phyloP scores from a whole-genome alignment of 2,329 filamentous ascomycete species.

The Arthrobotrys sinensis region DNA sequence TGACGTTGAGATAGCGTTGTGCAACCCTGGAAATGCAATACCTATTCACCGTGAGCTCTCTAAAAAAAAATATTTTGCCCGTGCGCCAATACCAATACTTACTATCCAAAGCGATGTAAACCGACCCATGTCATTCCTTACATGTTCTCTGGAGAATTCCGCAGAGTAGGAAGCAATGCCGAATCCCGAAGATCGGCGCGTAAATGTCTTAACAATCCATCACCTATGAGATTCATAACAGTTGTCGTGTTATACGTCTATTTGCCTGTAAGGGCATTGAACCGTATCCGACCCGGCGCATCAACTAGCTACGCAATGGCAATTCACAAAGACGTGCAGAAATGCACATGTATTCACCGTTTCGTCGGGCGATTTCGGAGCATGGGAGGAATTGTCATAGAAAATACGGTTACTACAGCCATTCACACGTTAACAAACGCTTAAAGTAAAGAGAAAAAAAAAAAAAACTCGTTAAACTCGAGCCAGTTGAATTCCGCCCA shows the following conservation, averaged over 20 bases:
- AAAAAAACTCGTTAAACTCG: neutral
- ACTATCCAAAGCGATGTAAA: neutral
- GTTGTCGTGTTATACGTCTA: constrained; percentile 23
- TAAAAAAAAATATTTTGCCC: neutral
- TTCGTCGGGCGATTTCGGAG: constrained; percentile 41
- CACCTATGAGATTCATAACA: neutral
- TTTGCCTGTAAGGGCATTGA: constrained; percentile 26
- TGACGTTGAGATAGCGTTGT: constrained; percentile 49
- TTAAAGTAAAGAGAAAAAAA: no score
- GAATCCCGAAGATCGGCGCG: constrained; percentile 36
- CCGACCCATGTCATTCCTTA: neutral
- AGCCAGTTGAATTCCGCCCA: constrained; percentile 20
- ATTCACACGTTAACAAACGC: neutral
- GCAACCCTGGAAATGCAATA: constrained; percentile 21
- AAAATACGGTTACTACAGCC: neutral
- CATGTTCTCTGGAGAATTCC: constrained; percentile 15
- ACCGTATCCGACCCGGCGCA: neutral
- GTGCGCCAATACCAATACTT: neutral
- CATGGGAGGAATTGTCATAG: neutral
- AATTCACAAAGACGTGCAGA: neutral
- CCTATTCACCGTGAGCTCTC: constrained; percentile 30
- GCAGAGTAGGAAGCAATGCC: constrained; percentile 36
- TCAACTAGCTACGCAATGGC: neutral
- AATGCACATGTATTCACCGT: constrained; percentile 10
- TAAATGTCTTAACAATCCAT: neutral